phyloP scores from a whole-genome alignment of 2,329 filamentous ascomycete species.

The Capronia americana region DNA sequence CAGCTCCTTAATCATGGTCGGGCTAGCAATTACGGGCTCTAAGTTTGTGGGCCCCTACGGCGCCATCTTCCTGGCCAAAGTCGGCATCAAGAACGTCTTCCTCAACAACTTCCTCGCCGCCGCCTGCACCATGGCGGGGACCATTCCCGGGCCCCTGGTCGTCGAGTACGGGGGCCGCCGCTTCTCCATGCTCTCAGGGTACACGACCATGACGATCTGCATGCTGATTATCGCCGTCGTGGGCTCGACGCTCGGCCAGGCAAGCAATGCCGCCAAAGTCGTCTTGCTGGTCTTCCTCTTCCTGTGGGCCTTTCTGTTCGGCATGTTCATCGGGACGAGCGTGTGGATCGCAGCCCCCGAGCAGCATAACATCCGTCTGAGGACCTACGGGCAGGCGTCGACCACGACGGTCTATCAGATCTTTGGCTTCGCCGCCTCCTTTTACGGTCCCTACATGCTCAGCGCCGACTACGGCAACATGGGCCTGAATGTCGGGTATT shows the following conservation, averaged over 20 bases:
- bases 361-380: slow-evolving; percentile 42
- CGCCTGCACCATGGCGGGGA: slow-evolving; percentile 11
- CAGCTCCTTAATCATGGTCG: slow-evolving; percentile 41
- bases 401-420: slow-evolving; percentile 39
- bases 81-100: slow-evolving; percentile 38
- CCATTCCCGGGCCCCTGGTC: slow-evolving; percentile 5
- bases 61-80: slow-evolving; percentile 30
- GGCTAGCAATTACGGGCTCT: slow-evolving; percentile 41
- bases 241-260: slow-evolving; percentile 35
- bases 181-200: slow-evolving; percentile 38
- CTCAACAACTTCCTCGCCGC: slow-evolving; percentile 23
- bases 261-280: slow-evolving; percentile 33
- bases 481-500: slow-evolving; percentile 44
- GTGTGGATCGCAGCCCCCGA: slow-evolving; percentile 40
- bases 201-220: slow-evolving; percentile 38
- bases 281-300: slow-evolving; percentile 41
- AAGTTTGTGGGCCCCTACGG: slow-evolving; percentile 33
- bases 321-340: slow-evolving; percentile 39
- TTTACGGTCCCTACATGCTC: slow-evolving; percentile 43
- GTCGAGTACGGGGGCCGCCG: slow-evolving; percentile 41
- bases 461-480: slow-evolving; percentile 40
- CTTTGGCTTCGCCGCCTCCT: slow-evolving; percentile 39
- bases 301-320: slow-evolving; percentile 42
- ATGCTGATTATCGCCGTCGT: slow-evolving; percentile 40
- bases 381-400: slow-evolving; percentile 42